phyloP scores from a whole-genome alignment of 208 protist genomes.

The Herpetomonas muscarum region DNA sequence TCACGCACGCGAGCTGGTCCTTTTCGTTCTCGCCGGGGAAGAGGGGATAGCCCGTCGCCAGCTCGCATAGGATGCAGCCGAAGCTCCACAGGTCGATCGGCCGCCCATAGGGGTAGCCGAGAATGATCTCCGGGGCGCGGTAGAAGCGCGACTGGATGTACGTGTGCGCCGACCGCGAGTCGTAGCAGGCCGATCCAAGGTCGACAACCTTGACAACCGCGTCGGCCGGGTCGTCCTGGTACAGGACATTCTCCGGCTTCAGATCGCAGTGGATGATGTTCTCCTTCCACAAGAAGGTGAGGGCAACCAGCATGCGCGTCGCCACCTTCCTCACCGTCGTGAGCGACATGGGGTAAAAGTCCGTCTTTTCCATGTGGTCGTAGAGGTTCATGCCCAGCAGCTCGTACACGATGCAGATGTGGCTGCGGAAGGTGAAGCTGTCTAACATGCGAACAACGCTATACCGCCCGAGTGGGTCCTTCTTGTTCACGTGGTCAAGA shows the following conservation, averaged over 20 bases:
- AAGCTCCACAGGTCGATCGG: constrained; percentile 93
- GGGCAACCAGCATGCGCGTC: constrained; percentile 57
- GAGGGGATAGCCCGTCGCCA: constrained; percentile 89
- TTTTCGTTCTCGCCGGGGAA: constrained; percentile 87
- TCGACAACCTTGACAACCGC: constrained; percentile 96
- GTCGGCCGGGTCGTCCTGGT: constrained; percentile 53
- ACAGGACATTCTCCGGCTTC: constrained; percentile 97
- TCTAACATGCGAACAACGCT: constrained; percentile 71
- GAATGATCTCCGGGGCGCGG: constrained; percentile 87
- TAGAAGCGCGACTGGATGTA: constrained; percentile 94
- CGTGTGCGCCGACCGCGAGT: constrained; percentile 80
- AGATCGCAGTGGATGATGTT: constrained; percentile 95
- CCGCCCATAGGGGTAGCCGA: constrained; percentile 67
- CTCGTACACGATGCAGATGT: constrained; percentile 81
- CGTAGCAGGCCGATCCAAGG: constrained; percentile 96
- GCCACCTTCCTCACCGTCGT: constrained; percentile 57
- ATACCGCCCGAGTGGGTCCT: constrained; percentile 57
- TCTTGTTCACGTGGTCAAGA: constrained; percentile 56
- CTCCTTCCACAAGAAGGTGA: constrained; percentile 75
- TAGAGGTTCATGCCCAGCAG: constrained; percentile 71
- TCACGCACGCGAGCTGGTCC: constrained; percentile 84
- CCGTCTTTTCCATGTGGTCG: constrained; percentile 59
- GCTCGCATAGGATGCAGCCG: constrained; percentile 92
- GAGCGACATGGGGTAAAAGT: constrained; percentile 82
- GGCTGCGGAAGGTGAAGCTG: constrained; percentile 61